phyloP scores from a whole-genome alignment of 768 basidiomycete species.

The Calvatia gigantea region DNA sequence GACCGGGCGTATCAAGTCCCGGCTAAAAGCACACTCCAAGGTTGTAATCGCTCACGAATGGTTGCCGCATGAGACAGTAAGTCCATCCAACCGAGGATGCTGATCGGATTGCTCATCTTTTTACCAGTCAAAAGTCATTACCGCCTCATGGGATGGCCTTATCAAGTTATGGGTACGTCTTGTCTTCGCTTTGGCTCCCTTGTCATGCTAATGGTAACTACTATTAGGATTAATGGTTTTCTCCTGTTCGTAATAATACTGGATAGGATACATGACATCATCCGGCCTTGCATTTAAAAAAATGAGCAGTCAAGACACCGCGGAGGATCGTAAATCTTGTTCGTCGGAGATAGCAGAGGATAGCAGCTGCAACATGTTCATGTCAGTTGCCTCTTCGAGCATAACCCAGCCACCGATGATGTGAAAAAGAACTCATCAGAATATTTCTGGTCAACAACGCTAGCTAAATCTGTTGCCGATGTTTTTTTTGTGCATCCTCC shows the following conservation, averaged over 20 bases:
- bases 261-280: constrained; percentile 3
- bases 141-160: constrained; percentile 95
- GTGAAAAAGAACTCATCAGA: background rate
- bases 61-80: constrained; percentile 94
- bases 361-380: background rate
- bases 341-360: background rate
- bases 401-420: background rate
- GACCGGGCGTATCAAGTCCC: constrained; percentile 91
- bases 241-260: background rate
- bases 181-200: background rate
- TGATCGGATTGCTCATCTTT: constrained; percentile 22
- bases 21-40: constrained; percentile 85
- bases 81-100: constrained; percentile 52
- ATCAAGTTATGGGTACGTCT: constrained; percentile 93
- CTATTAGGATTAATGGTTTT: constrained; percentile 9
- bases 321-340: too few relatives aligned
- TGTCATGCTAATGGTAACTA: background rate
- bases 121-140: constrained; percentile 89
- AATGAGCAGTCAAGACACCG: too few relatives aligned
- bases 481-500: background rate
- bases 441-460: background rate
- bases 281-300: too few relatives aligned
- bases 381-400: background rate
- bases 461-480: background rate
- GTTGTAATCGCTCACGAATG: constrained; percentile 98